These are phyloP conservation scores for Pedinophyceae sp. DNA, from an alignment of 139 green algal species.

Conservation along the genomic window DNA sequence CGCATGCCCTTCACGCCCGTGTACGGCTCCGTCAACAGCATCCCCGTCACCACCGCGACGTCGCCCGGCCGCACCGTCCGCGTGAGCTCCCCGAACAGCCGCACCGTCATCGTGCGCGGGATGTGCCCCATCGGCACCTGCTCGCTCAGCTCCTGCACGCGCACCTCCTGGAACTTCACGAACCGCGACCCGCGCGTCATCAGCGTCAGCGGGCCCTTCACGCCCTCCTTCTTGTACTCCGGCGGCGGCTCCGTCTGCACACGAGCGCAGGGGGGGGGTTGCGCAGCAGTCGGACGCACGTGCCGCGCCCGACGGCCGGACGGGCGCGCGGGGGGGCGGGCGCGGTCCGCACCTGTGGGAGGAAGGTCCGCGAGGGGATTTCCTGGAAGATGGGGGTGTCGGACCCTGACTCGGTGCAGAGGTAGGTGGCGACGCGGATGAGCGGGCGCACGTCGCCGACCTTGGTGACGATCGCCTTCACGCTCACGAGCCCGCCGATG, in stretches of 20 bases:
- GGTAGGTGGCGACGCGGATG: slow-evolving; percentile 18
- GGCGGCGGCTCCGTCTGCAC: slow-evolving; percentile 16
- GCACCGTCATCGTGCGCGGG: slow-evolving; percentile 72
- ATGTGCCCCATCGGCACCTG: slow-evolving; percentile 87
- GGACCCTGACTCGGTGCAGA: background rate
- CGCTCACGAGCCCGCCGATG: slow-evolving; percentile 70
- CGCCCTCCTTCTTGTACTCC: slow-evolving; percentile 9
- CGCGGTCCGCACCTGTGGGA: slow-evolving; percentile 4
- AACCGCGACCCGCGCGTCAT: slow-evolving; percentile 83
- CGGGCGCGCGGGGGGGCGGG: background rate
- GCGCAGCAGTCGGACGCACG: background rate
- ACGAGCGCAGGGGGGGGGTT: background rate
- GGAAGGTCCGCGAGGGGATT: slow-evolving; percentile 43
- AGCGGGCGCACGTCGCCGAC: slow-evolving; percentile 85
- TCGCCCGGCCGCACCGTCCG: slow-evolving; percentile 71
- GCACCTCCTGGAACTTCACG: slow-evolving; percentile 68
- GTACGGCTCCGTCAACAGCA: slow-evolving; percentile 63
- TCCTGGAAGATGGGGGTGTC: background rate
- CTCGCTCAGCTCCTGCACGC: slow-evolving; percentile 25
- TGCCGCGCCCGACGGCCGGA: slow-evolving; percentile 13
- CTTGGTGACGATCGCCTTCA: slow-evolving; percentile 76
- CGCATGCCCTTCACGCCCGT: slow-evolving; percentile 8
- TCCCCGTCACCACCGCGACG: slow-evolving; percentile 58
- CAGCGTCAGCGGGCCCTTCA: slow-evolving; percentile 15
- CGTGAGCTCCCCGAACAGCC: slow-evolving; percentile 73